phyloP scores from a whole-genome alignment of 2,329 filamentous ascomycete genomes.

The Epichloe festucae region DNA sequence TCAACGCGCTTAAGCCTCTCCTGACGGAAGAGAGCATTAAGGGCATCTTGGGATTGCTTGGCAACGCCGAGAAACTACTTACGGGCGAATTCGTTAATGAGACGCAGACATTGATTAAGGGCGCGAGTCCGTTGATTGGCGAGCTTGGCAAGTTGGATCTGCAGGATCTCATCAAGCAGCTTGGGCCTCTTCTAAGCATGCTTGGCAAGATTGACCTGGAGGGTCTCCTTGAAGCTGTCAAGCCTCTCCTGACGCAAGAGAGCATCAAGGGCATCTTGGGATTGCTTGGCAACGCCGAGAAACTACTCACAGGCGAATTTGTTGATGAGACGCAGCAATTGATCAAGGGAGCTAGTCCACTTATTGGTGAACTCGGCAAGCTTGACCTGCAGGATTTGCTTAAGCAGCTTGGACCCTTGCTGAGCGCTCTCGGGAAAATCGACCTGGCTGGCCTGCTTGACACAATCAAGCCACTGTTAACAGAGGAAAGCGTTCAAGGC shows the following conservation, averaged over 20 bases:
- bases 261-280: constrained; percentile 19
- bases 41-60: constrained; percentile 19
- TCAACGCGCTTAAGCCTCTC: constrained; percentile 15
- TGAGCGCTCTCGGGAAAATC: constrained; percentile 18
- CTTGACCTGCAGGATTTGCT: constrained; percentile 18
- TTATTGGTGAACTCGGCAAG: constrained; percentile 11
- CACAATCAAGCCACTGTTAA: constrained; percentile 21
- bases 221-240: constrained; percentile 15
- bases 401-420: constrained; percentile 16
- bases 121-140: constrained; percentile 15
- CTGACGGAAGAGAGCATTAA: constrained; percentile 16
- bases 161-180: constrained; percentile 13
- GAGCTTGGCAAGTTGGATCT: constrained; percentile 12
- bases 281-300: constrained; percentile 17
- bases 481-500: constrained; percentile 18
- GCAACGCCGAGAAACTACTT: constrained; percentile 17
- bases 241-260: constrained; percentile 15
- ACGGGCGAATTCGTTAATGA: constrained; percentile 16
- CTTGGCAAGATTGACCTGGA: constrained; percentile 20
- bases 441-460: constrained; percentile 21
- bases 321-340: constrained; percentile 17
- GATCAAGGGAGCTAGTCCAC: constrained; percentile 15
- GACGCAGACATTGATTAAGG: constrained; percentile 15
- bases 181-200: constrained; percentile 18
- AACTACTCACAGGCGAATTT: constrained; percentile 15